Evolutionary conservation across 305 asterid species (phyloP), one percentile per base, ranked within the genome.

Genomic region (Ilex paraguariensis): DNA sequence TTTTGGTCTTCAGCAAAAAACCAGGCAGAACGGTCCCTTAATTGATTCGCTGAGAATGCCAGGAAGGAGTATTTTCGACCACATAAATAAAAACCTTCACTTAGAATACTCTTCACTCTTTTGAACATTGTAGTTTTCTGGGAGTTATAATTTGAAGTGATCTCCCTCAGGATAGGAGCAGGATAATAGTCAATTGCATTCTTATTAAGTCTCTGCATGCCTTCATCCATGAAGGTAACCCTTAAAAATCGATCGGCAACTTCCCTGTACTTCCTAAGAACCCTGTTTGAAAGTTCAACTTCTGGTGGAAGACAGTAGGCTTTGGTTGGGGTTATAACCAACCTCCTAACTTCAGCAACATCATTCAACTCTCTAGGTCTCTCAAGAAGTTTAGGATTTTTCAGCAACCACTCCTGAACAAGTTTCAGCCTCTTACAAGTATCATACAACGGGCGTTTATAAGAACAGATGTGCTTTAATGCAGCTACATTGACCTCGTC

Each of bases 21-120:
- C 99, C 96, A 93, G 61, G 97, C 96, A 3, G 96, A 93, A 64
- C 86, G 83, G 68, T 90, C 97, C 69, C 99, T 82, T 63, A 90
- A 66, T 68, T 93, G 99, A 66, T 86, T 90, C 42, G 97, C 84
- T 2, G 99, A 90, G 69, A 85, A 90, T 33, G 96, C 99, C 79
- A 87, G 75, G 78, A 90, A 93, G 10, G 84, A 68, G 76, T 90
- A 90, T 63, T 61, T 80, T 31, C 90, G 82, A 46, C 91, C 96
- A 49, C 97, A 93, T 74, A 93, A 62, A 67, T 83, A 56, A 72
- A 90, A 86, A 17, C 99, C 97, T 8, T 63, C 31, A 30, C 7
- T 63, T 51, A 84, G 42, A 55, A 84, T 73, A 64, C 75, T 78
- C 76, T 65, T 82, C 64, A 90, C 95, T 81, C 91, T 80, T 72